These are phyloP conservation scores for Schoenoplectus triqueter DNA, from an alignment of 202 grass and related monocot species.

Conservation along the genomic window DNA sequence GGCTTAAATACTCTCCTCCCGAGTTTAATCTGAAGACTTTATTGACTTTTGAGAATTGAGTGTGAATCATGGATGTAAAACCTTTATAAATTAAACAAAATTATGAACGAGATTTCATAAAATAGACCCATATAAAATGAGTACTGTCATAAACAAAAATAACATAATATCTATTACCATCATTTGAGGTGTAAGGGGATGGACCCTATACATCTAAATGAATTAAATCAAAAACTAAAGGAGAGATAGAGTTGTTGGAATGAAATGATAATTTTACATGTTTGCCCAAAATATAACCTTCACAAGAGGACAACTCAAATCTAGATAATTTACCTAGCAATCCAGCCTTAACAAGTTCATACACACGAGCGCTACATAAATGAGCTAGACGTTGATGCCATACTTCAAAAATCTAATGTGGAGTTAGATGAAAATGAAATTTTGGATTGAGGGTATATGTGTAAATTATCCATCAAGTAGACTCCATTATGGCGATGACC, in stretches of 20 bases:
- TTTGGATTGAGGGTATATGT: not conserved
- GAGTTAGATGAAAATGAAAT: not conserved
- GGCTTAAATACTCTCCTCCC: not conserved
- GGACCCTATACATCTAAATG: not conserved
- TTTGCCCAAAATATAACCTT: not conserved
- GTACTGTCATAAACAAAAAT: constrained; percentile 21
- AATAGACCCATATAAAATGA: not conserved
- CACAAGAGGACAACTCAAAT: not conserved
- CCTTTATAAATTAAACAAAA: not conserved
- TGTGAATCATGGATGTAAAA: not conserved
- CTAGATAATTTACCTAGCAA: not conserved
- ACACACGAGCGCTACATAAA: not conserved
- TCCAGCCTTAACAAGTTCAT: not conserved
- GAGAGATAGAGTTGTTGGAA: not conserved
- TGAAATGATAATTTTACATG: not conserved
- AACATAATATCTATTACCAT: not conserved
- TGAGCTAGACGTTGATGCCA: not conserved
- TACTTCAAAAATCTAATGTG: not conserved
- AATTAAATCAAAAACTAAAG: not conserved
- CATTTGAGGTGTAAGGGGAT: not conserved
- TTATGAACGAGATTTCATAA: not conserved
- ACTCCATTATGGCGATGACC: not conserved
- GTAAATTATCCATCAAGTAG: not conserved
- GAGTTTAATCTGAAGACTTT: not conserved
- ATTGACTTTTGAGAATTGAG: not conserved